These are phyloP conservation scores for Agaricus blazei DNA, from an alignment of 768 basidiomycete species.

Conservation along the genomic window DNA sequence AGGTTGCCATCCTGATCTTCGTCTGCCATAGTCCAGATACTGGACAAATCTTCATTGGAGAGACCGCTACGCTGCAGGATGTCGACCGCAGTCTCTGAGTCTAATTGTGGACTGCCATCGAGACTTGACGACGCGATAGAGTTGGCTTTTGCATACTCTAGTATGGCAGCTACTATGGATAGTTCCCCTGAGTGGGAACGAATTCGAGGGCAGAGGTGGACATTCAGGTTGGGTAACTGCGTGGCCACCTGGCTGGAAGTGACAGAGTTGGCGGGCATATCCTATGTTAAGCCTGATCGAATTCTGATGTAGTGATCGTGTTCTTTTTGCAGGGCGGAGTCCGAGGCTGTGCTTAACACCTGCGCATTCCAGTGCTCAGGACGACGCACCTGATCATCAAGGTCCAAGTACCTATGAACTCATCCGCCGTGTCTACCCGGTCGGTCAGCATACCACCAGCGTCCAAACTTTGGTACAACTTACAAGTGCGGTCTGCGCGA, in stretches of 20 bases:
- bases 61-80: constrained; percentile 15
- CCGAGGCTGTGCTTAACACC: too few relatives aligned
- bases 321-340: too few relatives aligned
- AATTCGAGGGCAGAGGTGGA: constrained; percentile 8
- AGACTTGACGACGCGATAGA: constrained; percentile 2
- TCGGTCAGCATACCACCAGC: too few relatives aligned
- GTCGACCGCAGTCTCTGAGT: constrained; percentile 10
- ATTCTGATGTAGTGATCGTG: background rate
- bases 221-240: constrained; percentile 3
- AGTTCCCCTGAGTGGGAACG: constrained; percentile 9
- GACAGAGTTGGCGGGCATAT: background rate
- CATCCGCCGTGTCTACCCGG: too few relatives aligned
- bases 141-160: constrained; percentile 3
- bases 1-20: constrained; percentile 14
- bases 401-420: too few relatives aligned
- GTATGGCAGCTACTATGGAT: constrained; percentile 9
- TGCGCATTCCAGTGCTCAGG: background rate
- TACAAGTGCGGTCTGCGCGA: too few relatives aligned
- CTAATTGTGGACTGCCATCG: constrained; percentile 3
- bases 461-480: too few relatives aligned
- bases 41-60: constrained; percentile 10
- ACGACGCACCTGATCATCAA: too few relatives aligned
- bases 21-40: constrained; percentile 14
- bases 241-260: background rate
- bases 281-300: background rate